phyloP scores from a whole-genome alignment of 2,329 filamentous ascomycete species.

The Alternaria angustiovoidea region DNA sequence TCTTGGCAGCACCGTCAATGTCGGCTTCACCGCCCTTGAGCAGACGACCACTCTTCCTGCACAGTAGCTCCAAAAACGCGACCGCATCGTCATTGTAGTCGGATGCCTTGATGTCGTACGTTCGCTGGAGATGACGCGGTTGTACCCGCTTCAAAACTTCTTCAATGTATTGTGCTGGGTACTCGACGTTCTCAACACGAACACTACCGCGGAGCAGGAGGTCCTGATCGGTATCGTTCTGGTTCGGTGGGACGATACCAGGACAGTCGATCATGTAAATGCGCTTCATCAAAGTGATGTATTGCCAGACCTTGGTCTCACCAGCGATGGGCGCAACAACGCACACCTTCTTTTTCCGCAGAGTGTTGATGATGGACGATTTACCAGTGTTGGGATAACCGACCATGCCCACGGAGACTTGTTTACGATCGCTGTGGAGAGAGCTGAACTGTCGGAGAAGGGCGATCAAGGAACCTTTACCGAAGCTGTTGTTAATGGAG shows the following conservation, averaged over 20 bases:
- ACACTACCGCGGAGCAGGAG: conserved; percentile 91
- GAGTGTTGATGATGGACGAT: conserved; percentile 94
- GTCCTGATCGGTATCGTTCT: conserved; percentile 83
- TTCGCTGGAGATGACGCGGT: conserved; percentile 86
- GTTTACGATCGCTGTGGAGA: conserved; percentile 88
- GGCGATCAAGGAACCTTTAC: conserved; percentile 92
- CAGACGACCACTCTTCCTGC: conserved; percentile 84
- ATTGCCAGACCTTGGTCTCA: conserved; percentile 98
- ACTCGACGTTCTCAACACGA: conserved; percentile 92
- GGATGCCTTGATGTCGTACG: conserved; percentile 84
- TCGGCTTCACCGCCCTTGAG: conserved; percentile 95
- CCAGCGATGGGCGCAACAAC: conserved; percentile 93
- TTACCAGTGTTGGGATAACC: conserved; percentile 95
- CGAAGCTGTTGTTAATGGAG: conserved; percentile 93
- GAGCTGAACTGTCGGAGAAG: conserved; percentile 92
- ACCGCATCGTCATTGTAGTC: conserved; percentile 76
- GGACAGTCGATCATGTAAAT: conserved; percentile 97
- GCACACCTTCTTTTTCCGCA: conserved; percentile 93
- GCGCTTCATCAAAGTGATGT: conserved; percentile 92
- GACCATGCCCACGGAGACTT: conserved; percentile 90
- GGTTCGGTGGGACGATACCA: conserved; percentile 91
- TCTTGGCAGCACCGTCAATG: conserved; percentile 92
- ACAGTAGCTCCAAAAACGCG: conserved; percentile 86
- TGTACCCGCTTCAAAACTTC: conserved; percentile 83
- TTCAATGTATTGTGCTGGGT: conserved; percentile 94